Conservation (phyloP, 345 rosid genomes). For the Populus simonii region DNA sequence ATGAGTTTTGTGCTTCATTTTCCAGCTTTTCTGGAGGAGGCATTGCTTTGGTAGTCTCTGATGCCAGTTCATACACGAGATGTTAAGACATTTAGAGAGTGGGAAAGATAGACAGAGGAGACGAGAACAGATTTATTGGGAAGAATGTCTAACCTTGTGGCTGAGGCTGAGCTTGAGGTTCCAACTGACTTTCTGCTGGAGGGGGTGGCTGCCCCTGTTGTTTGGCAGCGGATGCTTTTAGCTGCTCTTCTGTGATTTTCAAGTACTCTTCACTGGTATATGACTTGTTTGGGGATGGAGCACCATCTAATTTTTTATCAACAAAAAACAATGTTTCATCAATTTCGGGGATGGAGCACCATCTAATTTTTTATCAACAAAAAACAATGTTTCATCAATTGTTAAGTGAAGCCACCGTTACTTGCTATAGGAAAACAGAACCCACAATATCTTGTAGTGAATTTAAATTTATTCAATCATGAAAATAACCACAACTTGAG, state of each 20-base stretch:
- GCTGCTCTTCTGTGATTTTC: constrained; percentile 82
- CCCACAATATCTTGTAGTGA: neutral
- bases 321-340: neutral
- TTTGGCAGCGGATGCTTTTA: constrained; percentile 49
- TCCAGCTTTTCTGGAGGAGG: constrained; percentile 54
- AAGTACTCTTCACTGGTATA: constrained; percentile 74
- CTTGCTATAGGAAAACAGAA: neutral
- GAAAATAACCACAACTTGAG: neutral
- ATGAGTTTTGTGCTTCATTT: constrained; percentile 20
- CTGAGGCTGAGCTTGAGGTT: constrained; percentile 36
- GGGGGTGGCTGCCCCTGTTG: constrained; percentile 33
- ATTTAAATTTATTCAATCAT: neutral
- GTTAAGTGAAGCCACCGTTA: neutral
- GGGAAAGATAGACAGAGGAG: neutral
- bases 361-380: constrained; percentile 39
- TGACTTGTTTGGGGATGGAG: constrained; percentile 43
- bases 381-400: neutral
- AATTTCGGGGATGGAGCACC: constrained; percentile 40
- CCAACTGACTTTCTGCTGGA: constrained; percentile 30
- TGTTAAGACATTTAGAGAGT: neutral
- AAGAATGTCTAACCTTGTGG: constrained; percentile 30
- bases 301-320: constrained; percentile 47
- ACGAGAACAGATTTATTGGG: neutral
- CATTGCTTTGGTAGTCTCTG: constrained; percentile 42
- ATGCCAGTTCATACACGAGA: constrained; percentile 7